Base-by-base conservation (phyloP, 257 asterid species). In the Sherardia arvensis region DNA sequence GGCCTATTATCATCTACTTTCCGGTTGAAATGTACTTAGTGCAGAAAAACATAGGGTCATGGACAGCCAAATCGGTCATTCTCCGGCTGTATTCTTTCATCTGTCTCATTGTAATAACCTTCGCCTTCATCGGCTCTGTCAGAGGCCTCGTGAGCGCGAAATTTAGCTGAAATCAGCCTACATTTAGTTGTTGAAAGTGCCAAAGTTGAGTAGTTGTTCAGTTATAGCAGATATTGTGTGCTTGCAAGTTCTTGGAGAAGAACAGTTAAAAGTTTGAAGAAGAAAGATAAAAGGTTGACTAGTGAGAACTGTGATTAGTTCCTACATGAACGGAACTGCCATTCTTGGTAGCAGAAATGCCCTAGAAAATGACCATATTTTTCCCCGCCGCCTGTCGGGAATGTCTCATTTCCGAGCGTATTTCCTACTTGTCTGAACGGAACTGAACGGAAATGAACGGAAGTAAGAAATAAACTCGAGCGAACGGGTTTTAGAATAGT, bases 21-120 rank as follows among this genome's bases (percentile, higher is more conserved):
- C 98, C 98, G 0, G 87, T 82, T 61, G 95, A 91, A 81, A 91
- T 88, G 95, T 86, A 85, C 74, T 17, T 86, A 57, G 83, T 64
- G 48, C 91, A 79, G 86, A 83, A 81, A 63, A 69, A 69, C 4
- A 68, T 79, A 27, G 79, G 64, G 49, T 29, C 77, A 17, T 74
- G 83, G 93, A 70, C 83, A 30, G 57, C 38, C 11, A 78, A 68
- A 68, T 74, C 78, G 20, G 73, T 84, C 28, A 14, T 70, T 71
- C 82, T 88, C 53, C 78, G 92, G 15, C 11, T 49, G 2, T 82
- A 65, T 72, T 60, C 86, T 76, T 48, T 69, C 15, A 30, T 79
- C 10, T 81, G 81, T 65, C 72, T 87, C 59, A n/a, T 74, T 28
- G 80, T 87, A 55, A 79, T 81, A 30, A 9, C 64, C 32, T 88